These are phyloP conservation scores for Hypoxylon sp. DNA, from an alignment of 2,329 filamentous ascomycete genomes.

Conservation along the genomic window DNA sequence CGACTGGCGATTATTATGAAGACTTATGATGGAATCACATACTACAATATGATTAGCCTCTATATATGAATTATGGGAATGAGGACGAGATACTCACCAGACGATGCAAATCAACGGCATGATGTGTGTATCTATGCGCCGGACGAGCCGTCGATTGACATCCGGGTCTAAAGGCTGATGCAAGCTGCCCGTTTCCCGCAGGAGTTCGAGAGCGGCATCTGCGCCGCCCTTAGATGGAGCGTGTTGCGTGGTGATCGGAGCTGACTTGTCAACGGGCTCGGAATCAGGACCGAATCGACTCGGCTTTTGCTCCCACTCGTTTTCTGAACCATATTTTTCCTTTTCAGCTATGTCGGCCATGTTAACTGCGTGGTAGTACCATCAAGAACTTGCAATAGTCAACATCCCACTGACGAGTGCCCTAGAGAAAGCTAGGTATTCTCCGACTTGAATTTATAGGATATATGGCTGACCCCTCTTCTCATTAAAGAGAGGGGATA, in stretches of 20 bases:
- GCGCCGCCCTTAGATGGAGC: conserved; percentile 10
- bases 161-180: conserved; percentile 24
- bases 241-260: background rate
- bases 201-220: conserved; percentile 33
- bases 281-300: conserved; percentile 1
- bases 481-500: background rate
- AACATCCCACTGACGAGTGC: background rate
- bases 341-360: conserved; percentile 22
- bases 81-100: conserved; percentile 18
- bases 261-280: conserved; percentile 4
- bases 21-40: background rate
- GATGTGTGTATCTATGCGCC: conserved; percentile 34
- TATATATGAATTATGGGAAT: background rate
- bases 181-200: conserved; percentile 31
- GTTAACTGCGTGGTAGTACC: background rate
- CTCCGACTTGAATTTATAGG: background rate
- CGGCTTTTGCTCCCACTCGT: conserved; percentile 1
- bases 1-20: too few species aligned
- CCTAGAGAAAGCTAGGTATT: background rate
- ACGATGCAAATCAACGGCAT: conserved; percentile 36
- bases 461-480: background rate
- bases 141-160: conserved; percentile 26
- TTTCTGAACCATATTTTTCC: background rate
- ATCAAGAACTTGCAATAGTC: background rate
- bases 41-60: conserved; percentile 9